phyloP scores from a whole-genome alignment of 1,284 basidiomycete species.

The Meira miltonrushii region DNA sequence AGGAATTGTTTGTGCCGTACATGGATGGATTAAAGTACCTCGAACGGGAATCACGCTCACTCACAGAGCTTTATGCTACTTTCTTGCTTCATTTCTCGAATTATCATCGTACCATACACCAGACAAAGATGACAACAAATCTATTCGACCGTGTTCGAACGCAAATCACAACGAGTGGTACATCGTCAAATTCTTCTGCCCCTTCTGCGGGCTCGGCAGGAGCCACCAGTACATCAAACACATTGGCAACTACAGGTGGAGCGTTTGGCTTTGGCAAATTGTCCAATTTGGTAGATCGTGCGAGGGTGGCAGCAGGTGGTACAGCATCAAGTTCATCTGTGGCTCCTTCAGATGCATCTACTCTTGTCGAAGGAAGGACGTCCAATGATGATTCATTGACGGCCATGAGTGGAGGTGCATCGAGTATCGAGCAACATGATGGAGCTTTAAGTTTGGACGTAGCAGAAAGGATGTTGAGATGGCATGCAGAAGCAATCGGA shows the following conservation, averaged over 20 bases:
- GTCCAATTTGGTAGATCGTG: constrained; percentile 40
- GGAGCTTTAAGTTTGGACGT: constrained; percentile 42
- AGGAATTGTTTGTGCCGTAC: constrained; percentile 92
- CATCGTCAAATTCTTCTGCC: constrained; percentile 5
- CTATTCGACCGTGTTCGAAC: constrained; percentile 87
- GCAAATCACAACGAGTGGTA: constrained; percentile 72
- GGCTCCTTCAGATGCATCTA: constrained; percentile 1
- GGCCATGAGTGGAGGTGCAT: neutral
- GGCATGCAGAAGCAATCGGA: constrained; percentile 51
- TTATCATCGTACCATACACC: constrained; percentile 66
- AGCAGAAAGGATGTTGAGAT: constrained; percentile 46
- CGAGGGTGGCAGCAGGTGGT: constrained; percentile 23
- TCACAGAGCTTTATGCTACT: constrained; percentile 74
- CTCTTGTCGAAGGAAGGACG: constrained; percentile 1
- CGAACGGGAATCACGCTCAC: constrained; percentile 81
- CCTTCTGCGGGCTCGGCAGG: constrained; percentile 4
- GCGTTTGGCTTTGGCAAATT: constrained; percentile 43
- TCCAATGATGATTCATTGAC: neutral
- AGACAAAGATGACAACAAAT: constrained; percentile 71
- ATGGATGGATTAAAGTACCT: constrained; percentile 81
- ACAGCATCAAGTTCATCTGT: neutral
- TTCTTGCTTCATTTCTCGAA: constrained; percentile 73
- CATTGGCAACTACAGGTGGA: constrained; percentile 23
- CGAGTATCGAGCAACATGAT: constrained; percentile 23
- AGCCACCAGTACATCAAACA: constrained; percentile 19